Conservation (phyloP, 75 land plant species). For the Gnetum montanum region DNA sequence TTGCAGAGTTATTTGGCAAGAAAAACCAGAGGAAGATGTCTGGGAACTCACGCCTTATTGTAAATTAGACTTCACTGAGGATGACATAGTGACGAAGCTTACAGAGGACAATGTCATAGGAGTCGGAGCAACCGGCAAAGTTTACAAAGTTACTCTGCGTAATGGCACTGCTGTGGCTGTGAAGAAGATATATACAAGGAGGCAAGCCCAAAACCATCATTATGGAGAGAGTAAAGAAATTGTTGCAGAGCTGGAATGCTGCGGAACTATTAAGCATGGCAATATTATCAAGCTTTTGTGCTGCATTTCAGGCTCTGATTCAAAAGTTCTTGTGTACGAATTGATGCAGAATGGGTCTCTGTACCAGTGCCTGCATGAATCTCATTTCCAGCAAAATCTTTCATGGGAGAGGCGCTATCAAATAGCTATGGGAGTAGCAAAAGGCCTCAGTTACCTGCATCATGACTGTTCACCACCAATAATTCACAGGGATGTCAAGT, state of each 20-base stretch:
- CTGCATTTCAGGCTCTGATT: too few relatives aligned
- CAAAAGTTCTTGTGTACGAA: constrained; percentile 58
- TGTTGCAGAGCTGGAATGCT: too few relatives aligned
- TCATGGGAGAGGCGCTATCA: constrained; percentile 47
- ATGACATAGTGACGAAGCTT: constrained; percentile 26
- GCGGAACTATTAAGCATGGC: too few relatives aligned
- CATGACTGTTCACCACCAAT: constrained; percentile 50
- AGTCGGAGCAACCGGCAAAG: constrained; percentile 64
- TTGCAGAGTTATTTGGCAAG: too few relatives aligned
- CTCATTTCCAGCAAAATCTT: constrained; percentile 1
- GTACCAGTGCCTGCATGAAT: constrained; percentile 39
- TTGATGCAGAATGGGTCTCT: constrained; percentile 59
- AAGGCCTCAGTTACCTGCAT: constrained; percentile 68
- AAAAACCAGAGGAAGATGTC: background rate
- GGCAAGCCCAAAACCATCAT: too few relatives aligned
- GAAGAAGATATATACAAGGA: too few relatives aligned
- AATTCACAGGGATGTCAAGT: constrained; percentile 61
- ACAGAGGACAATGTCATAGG: constrained; percentile 60
- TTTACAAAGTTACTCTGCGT: constrained; percentile 28
- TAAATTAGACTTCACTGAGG: constrained; percentile 43
- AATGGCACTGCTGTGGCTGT: constrained; percentile 32
- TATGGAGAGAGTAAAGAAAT: too few relatives aligned
- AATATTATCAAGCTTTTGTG: too few relatives aligned
- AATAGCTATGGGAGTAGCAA: constrained; percentile 48
- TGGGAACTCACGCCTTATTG: constrained; percentile 89